phyloP scores from a whole-genome alignment of 1,139 yeast genomes.

The Geotrichum europaeum region DNA sequence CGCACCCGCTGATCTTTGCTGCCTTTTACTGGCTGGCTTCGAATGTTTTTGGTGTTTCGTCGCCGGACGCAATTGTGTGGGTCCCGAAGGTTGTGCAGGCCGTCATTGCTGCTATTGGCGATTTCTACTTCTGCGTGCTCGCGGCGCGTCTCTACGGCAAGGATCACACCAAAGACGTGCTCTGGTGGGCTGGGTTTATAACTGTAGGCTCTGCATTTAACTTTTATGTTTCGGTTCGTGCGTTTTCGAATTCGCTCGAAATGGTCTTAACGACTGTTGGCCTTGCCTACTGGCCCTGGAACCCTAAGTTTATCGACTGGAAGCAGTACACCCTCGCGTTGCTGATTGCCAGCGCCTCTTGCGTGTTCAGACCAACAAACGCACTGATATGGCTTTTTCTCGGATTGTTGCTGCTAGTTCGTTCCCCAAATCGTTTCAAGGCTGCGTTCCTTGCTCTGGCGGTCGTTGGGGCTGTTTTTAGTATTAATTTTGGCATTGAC shows the following conservation, averaged over 20 bases:
- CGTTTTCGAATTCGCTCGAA: conserved; percentile 83
- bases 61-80: conserved; percentile 35
- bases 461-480: conserved; percentile 31
- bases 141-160: conserved; percentile 31
- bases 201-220: conserved; percentile 74
- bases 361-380: conserved; percentile 76
- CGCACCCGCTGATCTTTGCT: conserved; percentile 72
- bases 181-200: conserved; percentile 41
- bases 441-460: conserved; percentile 27
- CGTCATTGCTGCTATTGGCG: conserved; percentile 65
- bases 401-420: conserved; percentile 40
- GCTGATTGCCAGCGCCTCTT: conserved; percentile 28
- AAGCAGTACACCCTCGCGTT: conserved; percentile 23
- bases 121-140: conserved; percentile 50
- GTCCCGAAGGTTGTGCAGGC: conserved; percentile 69
- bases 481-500: conserved; percentile 46
- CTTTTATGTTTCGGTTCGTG: conserved; percentile 72
- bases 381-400: conserved; percentile 63
- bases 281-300: conserved; percentile 69
- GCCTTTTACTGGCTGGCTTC: conserved; percentile 34
- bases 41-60: conserved; percentile 30
- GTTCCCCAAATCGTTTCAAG: conserved; percentile 11
- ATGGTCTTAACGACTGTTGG: conserved; percentile 66
- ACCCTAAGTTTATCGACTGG: conserved; percentile 19
- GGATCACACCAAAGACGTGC: conserved; percentile 38